phyloP scores from a whole-genome alignment of 352 stramenopile genomes.

The Blastocystis hominis region DNA sequence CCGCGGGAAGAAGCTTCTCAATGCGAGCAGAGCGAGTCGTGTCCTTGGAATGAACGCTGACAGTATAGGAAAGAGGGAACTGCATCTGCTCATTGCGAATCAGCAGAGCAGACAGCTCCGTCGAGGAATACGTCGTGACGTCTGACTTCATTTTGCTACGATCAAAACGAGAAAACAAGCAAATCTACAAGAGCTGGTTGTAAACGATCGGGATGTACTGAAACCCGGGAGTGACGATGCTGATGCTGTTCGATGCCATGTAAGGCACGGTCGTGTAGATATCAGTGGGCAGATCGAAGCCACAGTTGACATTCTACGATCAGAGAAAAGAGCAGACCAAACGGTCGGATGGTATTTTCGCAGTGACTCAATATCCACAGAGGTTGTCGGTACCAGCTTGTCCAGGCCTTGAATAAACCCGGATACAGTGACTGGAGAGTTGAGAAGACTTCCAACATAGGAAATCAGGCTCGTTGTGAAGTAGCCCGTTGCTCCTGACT shows the following conservation, averaged over 20 bases:
- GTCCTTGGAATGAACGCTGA: slow-evolving; percentile 22
- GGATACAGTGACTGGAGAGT: neutral
- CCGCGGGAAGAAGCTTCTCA: slow-evolving; percentile 16
- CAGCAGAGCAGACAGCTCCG: slow-evolving; percentile 4
- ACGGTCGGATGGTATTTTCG: slow-evolving; percentile 13
- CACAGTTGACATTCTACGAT: slow-evolving; percentile 34
- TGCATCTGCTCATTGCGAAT: slow-evolving; percentile 33
- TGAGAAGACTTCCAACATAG: neutral
- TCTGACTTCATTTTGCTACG: slow-evolving; percentile 38
- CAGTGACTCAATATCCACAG: neutral
- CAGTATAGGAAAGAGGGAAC: neutral
- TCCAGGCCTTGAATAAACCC: slow-evolving; percentile 7
- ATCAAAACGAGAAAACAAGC: neutral
- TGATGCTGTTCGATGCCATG: slow-evolving; percentile 9
- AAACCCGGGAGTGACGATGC: slow-evolving; percentile 5
- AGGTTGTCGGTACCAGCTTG: neutral
- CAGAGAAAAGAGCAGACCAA: neutral
- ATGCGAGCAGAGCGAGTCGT: neutral
- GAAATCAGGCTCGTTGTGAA: slow-evolving; percentile 26
- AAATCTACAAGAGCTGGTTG: neutral
- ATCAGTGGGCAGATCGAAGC: slow-evolving; percentile 5
- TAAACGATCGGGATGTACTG: slow-evolving; percentile 35
- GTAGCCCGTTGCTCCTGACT: neutral
- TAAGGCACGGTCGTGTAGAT: slow-evolving; percentile 30
- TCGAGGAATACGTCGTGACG: slow-evolving; percentile 11